Conservation (phyloP, 2,329 filamentous ascomycete genomes). For the Phialocephala subalpina region DNA sequence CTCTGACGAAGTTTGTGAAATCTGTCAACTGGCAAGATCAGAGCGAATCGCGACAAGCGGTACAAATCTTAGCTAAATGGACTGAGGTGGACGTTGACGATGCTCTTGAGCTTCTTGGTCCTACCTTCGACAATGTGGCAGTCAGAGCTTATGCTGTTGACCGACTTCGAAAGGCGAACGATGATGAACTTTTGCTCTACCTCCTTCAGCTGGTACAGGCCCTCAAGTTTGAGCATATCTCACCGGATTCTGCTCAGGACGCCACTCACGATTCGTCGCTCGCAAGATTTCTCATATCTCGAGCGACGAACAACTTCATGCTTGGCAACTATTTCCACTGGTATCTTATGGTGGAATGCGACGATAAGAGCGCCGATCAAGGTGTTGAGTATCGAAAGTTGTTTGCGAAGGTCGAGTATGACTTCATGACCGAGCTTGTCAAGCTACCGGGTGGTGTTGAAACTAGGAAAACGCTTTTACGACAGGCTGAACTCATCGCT, state of each 20-base stretch:
- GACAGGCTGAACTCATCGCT: constrained; percentile 89
- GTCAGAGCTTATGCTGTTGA: constrained; percentile 95
- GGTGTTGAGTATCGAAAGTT: constrained; percentile 79
- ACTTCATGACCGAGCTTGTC: constrained; percentile 92
- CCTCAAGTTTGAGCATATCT: constrained; percentile 88
- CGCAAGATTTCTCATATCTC: constrained; percentile 86
- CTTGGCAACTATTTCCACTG: constrained; percentile 96
- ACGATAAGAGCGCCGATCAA: constrained; percentile 75
- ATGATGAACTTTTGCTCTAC: constrained; percentile 90
- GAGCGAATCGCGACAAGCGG: constrained; percentile 86
- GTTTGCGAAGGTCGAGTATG: constrained; percentile 92
- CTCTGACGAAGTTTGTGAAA: constrained; percentile 96
- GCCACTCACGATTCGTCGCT: constrained; percentile 80
- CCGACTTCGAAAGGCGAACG: constrained; percentile 87
- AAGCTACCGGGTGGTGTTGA: constrained; percentile 74
- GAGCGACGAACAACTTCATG: constrained; percentile 87
- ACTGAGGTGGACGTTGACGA: constrained; percentile 97
- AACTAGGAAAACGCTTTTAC: constrained; percentile 76
- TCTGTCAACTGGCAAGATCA: constrained; percentile 94
- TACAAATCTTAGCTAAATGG: constrained; percentile 91
- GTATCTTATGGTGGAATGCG: constrained; percentile 98
- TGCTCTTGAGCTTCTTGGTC: constrained; percentile 90
- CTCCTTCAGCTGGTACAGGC: constrained; percentile 94
- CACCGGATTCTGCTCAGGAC: constrained; percentile 67
- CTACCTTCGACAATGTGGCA: constrained; percentile 86